These are phyloP conservation scores for Halenospora varia DNA, from an alignment of 495 filamentous ascomycete species.

Conservation along the genomic window DNA sequence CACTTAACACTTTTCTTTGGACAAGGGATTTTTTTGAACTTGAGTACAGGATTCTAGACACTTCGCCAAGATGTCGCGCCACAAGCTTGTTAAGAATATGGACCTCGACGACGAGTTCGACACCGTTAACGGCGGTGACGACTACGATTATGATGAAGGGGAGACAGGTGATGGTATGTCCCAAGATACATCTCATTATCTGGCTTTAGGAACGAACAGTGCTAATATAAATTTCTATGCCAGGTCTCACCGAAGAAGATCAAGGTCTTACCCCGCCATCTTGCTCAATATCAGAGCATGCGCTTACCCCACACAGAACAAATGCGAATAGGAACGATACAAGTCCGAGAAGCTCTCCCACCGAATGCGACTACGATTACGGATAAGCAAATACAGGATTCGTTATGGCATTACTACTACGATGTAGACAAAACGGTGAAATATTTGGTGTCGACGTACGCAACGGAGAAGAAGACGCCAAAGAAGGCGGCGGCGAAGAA, in stretches of 20 bases:
- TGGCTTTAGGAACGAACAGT: neutral
- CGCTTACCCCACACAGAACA: conserved; percentile 34
- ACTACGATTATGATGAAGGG: conserved; percentile 32
- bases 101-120: conserved; percentile 59
- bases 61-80: conserved; percentile 52
- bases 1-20: neutral
- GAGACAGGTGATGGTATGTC: conserved; percentile 7
- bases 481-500: conserved; percentile 38
- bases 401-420: conserved; percentile 94
- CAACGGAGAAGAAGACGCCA: conserved; percentile 36
- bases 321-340: conserved; percentile 50
- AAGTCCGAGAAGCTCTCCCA: conserved; percentile 53
- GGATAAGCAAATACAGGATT: conserved; percentile 75
- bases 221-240: neutral
- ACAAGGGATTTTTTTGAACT: neutral
- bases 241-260: conserved; percentile 58
- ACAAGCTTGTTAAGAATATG: conserved; percentile 54
- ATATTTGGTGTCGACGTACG: conserved; percentile 65
- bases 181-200: too few species aligned
- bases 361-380: conserved; percentile 47
- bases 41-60: neutral
- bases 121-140: conserved; percentile 52
- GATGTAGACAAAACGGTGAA: conserved; percentile 79
- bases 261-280: conserved; percentile 34
- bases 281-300: conserved; percentile 15